Conservation (phyloP, 2,329 filamentous ascomycete genomes). For the Ophiognomonia clavigignenti-juglandacearum region DNA sequence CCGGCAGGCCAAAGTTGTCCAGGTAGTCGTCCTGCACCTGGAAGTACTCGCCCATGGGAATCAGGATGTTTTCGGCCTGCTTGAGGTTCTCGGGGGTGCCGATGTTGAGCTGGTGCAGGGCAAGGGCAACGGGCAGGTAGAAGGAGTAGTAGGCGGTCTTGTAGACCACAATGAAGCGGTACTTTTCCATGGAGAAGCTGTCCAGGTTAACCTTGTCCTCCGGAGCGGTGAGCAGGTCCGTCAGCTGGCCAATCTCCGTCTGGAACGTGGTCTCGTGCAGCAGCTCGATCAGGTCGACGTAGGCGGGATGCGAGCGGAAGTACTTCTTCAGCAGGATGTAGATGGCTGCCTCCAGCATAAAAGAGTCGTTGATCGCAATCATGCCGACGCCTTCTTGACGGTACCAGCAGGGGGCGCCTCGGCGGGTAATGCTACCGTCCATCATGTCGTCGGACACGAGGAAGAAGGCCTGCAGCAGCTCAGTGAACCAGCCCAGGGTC, state of each 20-base stretch:
- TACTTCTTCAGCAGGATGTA: constrained; percentile 90
- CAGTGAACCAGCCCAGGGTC: constrained; percentile 93
- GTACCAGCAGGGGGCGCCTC: constrained; percentile 96
- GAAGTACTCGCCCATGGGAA: constrained; percentile 98
- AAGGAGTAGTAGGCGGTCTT: constrained; percentile 99
- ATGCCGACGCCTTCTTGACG: constrained; percentile 83
- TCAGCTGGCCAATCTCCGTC: constrained; percentile 92
- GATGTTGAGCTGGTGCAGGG: constrained; percentile 77
- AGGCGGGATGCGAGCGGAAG: constrained; percentile 82
- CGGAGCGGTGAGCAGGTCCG: constrained; percentile 90
- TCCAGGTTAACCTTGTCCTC: constrained; percentile 88
- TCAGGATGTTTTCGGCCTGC: constrained; percentile 84
- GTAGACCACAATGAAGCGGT: constrained; percentile 97
- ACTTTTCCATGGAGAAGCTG: constrained; percentile 95
- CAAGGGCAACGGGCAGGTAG: constrained; percentile 92
- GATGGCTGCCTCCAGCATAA: constrained; percentile 89
- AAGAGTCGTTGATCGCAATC: constrained; percentile 97
- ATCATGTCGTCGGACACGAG: constrained; percentile 98
- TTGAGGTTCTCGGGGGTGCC: constrained; percentile 87
- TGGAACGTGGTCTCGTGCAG: constrained; percentile 94
- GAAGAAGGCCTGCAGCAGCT: constrained; percentile 98
- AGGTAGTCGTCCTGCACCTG: constrained; percentile 99
- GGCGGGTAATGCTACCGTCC: constrained; percentile 91
- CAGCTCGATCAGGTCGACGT: constrained; percentile 88
- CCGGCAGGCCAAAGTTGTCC: constrained; percentile 91